Evolutionary conservation across 192 early-diverging fungal species (phyloP).

Genomic region (Paraglomus brasilianum): DNA sequence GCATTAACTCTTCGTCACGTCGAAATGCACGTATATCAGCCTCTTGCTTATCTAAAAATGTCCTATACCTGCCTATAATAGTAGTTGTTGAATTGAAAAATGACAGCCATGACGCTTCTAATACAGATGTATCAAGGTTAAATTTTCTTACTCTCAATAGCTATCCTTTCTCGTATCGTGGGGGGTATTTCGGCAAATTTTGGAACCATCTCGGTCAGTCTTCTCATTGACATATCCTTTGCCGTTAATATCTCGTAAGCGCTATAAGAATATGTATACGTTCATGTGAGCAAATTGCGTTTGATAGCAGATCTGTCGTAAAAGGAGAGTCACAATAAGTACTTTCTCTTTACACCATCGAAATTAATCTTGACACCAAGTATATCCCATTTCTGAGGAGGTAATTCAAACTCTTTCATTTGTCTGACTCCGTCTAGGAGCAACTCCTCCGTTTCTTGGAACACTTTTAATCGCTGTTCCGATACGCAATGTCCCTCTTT

Average conservation of each 20-base stretch:
- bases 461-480: slow-evolving; percentile 47
- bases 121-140: background rate
- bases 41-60: slow-evolving; percentile 64
- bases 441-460: slow-evolving; percentile 44
- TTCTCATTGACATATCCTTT: slow-evolving; percentile 46
- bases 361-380: slow-evolving; percentile 40
- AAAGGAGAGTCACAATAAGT: background rate
- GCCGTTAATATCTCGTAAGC: slow-evolving; percentile 51
- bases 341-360: slow-evolving; percentile 45
- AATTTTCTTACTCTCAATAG: slow-evolving; percentile 52
- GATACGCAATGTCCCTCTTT: slow-evolving; percentile 54
- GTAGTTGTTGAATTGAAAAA: slow-evolving; percentile 13
- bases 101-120: background rate
- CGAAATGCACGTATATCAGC: slow-evolving; percentile 61
- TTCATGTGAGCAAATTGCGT: background rate
- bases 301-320: background rate
- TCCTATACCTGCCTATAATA: slow-evolving; percentile 55
- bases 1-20: slow-evolving; percentile 62
- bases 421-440: slow-evolving; percentile 49
- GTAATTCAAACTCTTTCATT: slow-evolving; percentile 47
- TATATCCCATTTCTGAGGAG: slow-evolving; percentile 56
- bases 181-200: slow-evolving; percentile 51
- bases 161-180: slow-evolving; percentile 51
- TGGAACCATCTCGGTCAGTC: slow-evolving; percentile 54
- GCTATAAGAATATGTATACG: slow-evolving; percentile 30